A percentile compares a stretch with the other conserved stretches of the same genome.
phyloP scores from a whole-genome alignment of 345 rosid genomes.

The Eucalyptus cloeziana region DNA sequence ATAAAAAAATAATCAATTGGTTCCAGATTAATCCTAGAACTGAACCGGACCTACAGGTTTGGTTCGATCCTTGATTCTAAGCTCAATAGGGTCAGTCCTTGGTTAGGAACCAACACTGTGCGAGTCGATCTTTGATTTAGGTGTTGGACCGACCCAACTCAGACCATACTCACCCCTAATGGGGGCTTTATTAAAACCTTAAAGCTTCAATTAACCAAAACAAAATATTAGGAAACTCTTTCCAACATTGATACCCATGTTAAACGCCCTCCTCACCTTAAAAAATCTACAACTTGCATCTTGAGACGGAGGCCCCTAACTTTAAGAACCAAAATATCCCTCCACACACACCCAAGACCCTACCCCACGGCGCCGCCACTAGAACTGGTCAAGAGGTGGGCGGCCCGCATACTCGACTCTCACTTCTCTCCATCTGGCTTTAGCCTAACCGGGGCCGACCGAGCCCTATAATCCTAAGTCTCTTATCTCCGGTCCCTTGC shows the following conservation, averaged over 20 bases:
- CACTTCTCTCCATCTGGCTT: background rate
- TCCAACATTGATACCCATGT: background rate
- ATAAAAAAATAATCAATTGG: rapidly evolving
- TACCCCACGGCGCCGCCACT: background rate
- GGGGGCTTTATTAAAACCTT: background rate
- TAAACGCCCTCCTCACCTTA: background rate
- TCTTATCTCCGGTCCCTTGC: background rate
- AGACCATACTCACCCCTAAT: no score
- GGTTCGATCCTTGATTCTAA: rapidly evolving
- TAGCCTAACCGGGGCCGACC: background rate
- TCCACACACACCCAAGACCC: background rate
- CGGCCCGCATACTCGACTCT: background rate
- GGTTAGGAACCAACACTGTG: rapidly evolving
- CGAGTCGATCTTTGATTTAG: rapidly evolving
- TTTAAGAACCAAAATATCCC: rapidly evolving
- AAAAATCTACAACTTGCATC: rapidly evolving
- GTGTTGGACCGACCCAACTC: rapidly evolving
- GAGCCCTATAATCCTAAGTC: background rate
- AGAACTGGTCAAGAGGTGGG: background rate
- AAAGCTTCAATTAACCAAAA: no score
- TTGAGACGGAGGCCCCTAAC: background rate
- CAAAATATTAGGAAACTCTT: background rate
- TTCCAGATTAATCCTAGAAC: rapidly evolving
- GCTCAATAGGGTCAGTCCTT: rapidly evolving
- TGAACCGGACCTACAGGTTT: rapidly evolving